These are phyloP conservation scores for Delitschia confertaspora DNA, from an alignment of 495 filamentous ascomycete genomes.

Conservation along the genomic window DNA sequence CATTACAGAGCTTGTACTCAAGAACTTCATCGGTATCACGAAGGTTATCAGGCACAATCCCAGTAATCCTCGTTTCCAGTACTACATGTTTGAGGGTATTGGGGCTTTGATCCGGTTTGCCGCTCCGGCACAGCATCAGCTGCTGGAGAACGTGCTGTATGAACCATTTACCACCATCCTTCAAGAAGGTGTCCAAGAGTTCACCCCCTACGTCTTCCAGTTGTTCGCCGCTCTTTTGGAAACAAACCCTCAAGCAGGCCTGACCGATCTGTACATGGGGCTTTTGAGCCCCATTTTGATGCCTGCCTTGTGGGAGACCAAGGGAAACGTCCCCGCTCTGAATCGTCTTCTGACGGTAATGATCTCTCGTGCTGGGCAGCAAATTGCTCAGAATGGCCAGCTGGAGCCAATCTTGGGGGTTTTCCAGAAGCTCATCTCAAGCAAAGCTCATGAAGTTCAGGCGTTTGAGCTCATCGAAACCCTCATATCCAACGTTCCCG, in stretches of 20 bases:
- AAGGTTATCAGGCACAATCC: conserved; percentile 84
- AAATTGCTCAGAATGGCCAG: conserved; percentile 66
- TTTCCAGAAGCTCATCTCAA: conserved; percentile 76
- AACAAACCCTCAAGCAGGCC: conserved; percentile 59
- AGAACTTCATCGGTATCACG: conserved; percentile 76
- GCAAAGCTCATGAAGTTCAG: conserved; percentile 66
- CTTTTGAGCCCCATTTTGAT: conserved; percentile 66
- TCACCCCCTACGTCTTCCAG: conserved; percentile 94
- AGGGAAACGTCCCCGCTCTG: conserved; percentile 86
- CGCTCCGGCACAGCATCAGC: conserved; percentile 56
- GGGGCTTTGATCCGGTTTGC: conserved; percentile 88
- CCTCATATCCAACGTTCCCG: conserved; percentile 59
- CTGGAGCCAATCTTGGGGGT: conserved; percentile 76
- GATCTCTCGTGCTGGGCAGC: conserved; percentile 62
- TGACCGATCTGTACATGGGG: conserved; percentile 67
- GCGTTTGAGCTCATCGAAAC: conserved; percentile 85
- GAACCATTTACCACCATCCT: conserved; percentile 67
- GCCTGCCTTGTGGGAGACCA: conserved; percentile 75
- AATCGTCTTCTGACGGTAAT: conserved; percentile 75
- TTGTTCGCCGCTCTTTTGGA: conserved; percentile 84
- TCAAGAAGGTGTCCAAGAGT: conserved; percentile 77
- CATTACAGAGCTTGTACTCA: conserved; percentile 63
- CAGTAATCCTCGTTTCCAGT: conserved; percentile 95
- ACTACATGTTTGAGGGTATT: conserved; percentile 92
- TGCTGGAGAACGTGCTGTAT: conserved; percentile 70